Conservation (phyloP, 2,329 filamentous ascomycete species). For the Ceratocystis destructans region DNA sequence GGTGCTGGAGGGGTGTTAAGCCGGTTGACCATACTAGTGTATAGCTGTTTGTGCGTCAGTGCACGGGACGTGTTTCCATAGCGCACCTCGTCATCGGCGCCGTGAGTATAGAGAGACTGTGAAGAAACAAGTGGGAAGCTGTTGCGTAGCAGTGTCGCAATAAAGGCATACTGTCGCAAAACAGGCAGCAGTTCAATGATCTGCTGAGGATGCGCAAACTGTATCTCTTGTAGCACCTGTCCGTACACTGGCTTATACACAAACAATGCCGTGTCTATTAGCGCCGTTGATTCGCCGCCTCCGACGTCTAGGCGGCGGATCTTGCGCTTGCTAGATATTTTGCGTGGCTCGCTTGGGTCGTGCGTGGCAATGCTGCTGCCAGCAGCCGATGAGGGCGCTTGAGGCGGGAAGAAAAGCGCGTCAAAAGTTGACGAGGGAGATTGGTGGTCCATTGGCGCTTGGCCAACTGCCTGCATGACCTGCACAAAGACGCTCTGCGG, state of each 20-base stretch:
- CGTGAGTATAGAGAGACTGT: not conserved
- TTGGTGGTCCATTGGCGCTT: slow-evolving; percentile 34
- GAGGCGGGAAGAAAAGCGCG: slow-evolving; percentile 42
- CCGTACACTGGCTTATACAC: slow-evolving; percentile 63
- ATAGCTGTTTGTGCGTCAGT: slow-evolving; percentile 3
- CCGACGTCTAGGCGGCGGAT: slow-evolving; percentile 21
- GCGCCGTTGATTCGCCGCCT: slow-evolving; percentile 19
- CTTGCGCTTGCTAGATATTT: slow-evolving; percentile 32
- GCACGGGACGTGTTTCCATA: slow-evolving; percentile 11
- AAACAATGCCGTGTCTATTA: slow-evolving; percentile 42
- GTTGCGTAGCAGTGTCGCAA: slow-evolving; percentile 49
- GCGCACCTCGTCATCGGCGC: slow-evolving; percentile 3
- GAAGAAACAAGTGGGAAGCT: slow-evolving; percentile 33
- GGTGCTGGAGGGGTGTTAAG: not conserved
- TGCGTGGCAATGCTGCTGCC: slow-evolving; percentile 29
- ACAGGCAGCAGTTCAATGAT: slow-evolving; percentile 59
- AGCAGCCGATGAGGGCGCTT: slow-evolving; percentile 20
- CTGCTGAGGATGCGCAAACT: slow-evolving; percentile 67
- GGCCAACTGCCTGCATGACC: slow-evolving; percentile 35
- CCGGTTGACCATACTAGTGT: slow-evolving; percentile 10
- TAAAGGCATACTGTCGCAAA: slow-evolving; percentile 61
- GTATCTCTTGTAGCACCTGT: slow-evolving; percentile 50
- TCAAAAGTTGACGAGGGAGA: slow-evolving; percentile 42
- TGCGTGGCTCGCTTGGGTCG: slow-evolving; percentile 44
- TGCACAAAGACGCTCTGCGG: slow-evolving; percentile 50